These are phyloP conservation scores for Catharanthus roseus DNA, from an alignment of 257 asterid genomes.

Conservation along the genomic window DNA sequence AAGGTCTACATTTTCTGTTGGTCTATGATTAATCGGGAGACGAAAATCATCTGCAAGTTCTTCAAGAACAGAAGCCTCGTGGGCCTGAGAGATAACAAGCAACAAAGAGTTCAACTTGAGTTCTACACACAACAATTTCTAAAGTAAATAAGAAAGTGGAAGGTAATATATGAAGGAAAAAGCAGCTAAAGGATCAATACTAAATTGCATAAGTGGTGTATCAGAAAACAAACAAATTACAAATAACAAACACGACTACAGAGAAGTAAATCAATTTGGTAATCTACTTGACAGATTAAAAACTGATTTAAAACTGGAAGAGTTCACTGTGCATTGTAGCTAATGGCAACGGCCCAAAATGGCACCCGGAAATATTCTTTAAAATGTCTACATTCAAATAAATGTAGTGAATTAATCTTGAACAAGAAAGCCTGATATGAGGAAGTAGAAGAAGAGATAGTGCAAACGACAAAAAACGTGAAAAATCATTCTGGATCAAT, in stretches of 20 bases:
- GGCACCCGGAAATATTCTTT: neutral
- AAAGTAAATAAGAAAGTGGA: neutral
- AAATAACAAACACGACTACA: neutral
- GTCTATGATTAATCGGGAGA: constrained; percentile 76
- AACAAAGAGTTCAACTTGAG: neutral
- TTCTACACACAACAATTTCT: neutral
- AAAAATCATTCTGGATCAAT: neutral
- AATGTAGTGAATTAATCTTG: neutral
- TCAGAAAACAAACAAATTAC: neutral
- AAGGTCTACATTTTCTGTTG: constrained; percentile 80
- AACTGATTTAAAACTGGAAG: neutral
- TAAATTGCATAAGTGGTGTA: neutral
- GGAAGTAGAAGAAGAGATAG: neutral
- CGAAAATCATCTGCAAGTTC: constrained; percentile 91
- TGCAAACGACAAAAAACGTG: neutral
- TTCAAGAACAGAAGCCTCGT: constrained; percentile 75
- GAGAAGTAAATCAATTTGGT: neutral
- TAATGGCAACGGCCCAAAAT: neutral
- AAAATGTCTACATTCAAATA: neutral
- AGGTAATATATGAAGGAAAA: neutral
- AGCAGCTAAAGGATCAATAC: neutral
- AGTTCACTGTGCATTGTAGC: neutral
- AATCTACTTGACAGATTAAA: neutral
- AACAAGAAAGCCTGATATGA: neutral
- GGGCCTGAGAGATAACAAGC: constrained; percentile 31